These are phyloP conservation scores for Phytophthora litchii DNA, from an alignment of 352 stramenopile species.

Conservation along the genomic window DNA sequence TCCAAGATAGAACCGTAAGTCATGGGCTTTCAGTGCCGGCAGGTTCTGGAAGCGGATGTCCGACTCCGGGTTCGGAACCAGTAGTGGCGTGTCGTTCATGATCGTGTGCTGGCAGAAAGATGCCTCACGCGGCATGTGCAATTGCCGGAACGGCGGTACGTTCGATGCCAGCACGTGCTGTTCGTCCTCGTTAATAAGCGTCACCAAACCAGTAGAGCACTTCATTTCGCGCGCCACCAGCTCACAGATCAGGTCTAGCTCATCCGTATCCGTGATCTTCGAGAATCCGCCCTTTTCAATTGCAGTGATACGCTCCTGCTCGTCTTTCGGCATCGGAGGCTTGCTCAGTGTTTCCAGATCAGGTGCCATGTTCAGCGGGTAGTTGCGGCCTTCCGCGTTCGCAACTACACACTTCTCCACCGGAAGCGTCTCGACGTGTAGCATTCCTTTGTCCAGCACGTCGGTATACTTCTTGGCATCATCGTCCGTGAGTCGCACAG, in stretches of 20 bases:
- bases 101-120: constrained; percentile 75
- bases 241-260: constrained; percentile 69
- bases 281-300: constrained; percentile 47
- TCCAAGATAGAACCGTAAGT: constrained; percentile 52
- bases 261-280: constrained; percentile 54
- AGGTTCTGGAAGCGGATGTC: constrained; percentile 75
- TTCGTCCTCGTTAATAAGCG: constrained; percentile 58
- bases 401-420: constrained; percentile 42
- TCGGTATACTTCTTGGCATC: constrained; percentile 39
- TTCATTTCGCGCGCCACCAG: constrained; percentile 60
- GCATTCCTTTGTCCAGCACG: constrained; percentile 38
- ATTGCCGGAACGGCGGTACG: constrained; percentile 29
- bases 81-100: constrained; percentile 63
- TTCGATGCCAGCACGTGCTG: constrained; percentile 53
- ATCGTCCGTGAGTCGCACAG: constrained; percentile 29
- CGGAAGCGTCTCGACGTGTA: constrained; percentile 31
- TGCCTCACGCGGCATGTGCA: constrained; percentile 58
- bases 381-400: constrained; percentile 42
- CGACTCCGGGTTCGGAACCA: constrained; percentile 58
- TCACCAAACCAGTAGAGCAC: constrained; percentile 59
- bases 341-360: constrained; percentile 25
- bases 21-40: constrained; percentile 26
- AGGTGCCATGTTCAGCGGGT: constrained; percentile 42
- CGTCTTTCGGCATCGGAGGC: constrained; percentile 44
- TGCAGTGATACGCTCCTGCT: constrained; percentile 38